phyloP scores from a whole-genome alignment of 176 grass and related monocot genomes.

The Neostapfia colusana region DNA sequence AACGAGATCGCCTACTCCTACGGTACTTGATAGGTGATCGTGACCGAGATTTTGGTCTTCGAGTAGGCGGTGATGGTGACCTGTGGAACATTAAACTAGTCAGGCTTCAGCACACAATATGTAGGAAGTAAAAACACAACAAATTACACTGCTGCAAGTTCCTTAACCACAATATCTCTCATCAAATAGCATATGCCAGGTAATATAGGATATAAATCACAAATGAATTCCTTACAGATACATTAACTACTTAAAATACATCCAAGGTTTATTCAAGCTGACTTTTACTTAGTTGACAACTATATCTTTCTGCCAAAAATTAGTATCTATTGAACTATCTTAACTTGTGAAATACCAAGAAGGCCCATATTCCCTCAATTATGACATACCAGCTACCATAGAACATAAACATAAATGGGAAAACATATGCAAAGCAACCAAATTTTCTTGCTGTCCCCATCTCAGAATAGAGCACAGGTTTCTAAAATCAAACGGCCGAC shows the following conservation, averaged over 20 bases:
- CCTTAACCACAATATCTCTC: neutral
- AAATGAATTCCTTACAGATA: neutral
- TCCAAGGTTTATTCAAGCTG: neutral
- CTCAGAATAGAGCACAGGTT: conserved; percentile 9
- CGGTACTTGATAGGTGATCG: conserved; percentile 90
- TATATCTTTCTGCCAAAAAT: neutral
- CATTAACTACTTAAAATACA: neutral
- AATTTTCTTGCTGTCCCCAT: neutral
- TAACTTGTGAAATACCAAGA: neutral
- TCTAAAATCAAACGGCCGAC: neutral
- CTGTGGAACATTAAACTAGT: conserved; percentile 52
- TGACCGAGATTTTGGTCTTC: conserved; percentile 74
- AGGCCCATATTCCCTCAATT: neutral
- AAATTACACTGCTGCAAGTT: neutral
- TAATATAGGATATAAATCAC: neutral
- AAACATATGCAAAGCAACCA: conserved; percentile 21
- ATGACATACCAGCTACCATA: neutral
- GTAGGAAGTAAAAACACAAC: no score
- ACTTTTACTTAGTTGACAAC: neutral
- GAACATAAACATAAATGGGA: neutral
- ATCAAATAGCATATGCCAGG: neutral
- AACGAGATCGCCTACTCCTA: conserved; percentile 66
- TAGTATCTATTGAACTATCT: neutral
- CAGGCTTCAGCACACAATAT: neutral
- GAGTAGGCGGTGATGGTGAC: conserved; percentile 57